Evolutionary conservation across 2,329 filamentous ascomycete genomes (phyloP), one percentile per base, ranked within the genome.

Genomic region (Rutstroemia sp.): DNA sequence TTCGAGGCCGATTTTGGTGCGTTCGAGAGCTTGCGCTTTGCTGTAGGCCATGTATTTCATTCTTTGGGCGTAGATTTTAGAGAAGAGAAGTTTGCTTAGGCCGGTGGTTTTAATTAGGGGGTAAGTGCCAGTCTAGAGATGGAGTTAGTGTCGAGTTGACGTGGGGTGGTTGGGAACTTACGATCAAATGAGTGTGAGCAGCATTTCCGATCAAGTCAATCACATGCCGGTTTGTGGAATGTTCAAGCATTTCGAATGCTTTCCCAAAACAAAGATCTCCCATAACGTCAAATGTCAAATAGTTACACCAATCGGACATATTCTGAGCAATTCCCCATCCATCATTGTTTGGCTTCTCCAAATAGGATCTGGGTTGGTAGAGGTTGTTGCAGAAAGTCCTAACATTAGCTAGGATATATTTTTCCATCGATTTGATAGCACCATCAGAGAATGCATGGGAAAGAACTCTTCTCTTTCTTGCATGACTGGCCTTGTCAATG

Each of bases 31-130:
- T 70, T 88, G 86, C 2, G 76, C 74, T 50, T 85, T 83, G 70
- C 83, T 86, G 72, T 88, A 88, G 52, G 79, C 77, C 79, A 89
- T 87, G 68, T 89, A 90, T 58, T 80, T 78, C 67, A 81, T 85
- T 3, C 86, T 80, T 45, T 84, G 83, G 23, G 78, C 79, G 10
- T 86, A 83, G 59, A 90, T 81, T 56, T 78, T 79, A 57, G 76
- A 82, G 71, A 90, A 88, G 52, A 90, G 75, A 58, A 87, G 69
- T 67, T 82, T 83, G 70, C 88, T 86, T 34, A 90, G 74, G 59
- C 80, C 79, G 65, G 87, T 79, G 61, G 78, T 80, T 68, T 86
- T 79, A 50, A 89, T 75, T 12, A 86, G 75, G 60, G 86, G 85
- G 80, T 88, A 87, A 8, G 86, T 85, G 44, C 86, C 86, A 5